phyloP scores from a whole-genome alignment of 108 stramenopile species.

The Skeletonema marinoi region DNA sequence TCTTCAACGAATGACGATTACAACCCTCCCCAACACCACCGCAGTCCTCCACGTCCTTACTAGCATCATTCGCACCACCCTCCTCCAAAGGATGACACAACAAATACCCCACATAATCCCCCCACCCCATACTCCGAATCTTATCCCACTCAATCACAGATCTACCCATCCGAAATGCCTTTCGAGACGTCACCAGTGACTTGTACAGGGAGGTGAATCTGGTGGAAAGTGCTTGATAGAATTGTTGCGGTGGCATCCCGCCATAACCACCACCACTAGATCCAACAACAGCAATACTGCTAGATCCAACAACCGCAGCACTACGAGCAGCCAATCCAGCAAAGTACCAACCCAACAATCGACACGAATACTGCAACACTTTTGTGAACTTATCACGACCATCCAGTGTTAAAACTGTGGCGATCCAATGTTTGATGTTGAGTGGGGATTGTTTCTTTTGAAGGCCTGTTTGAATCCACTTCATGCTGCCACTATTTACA shows the following conservation, averaged over 20 bases:
- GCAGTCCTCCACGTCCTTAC: background rate
- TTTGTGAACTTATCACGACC: conserved; percentile 88
- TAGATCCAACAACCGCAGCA: background rate
- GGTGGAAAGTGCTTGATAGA: conserved; percentile 18
- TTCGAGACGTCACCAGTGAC: conserved; percentile 60
- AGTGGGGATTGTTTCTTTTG: conserved; percentile 29
- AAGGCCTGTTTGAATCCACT: conserved; percentile 25
- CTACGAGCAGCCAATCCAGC: conserved; percentile 20
- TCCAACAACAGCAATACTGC: background rate
- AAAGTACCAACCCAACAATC: conserved; percentile 68
- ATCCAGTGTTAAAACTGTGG: conserved; percentile 72
- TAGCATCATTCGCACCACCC: background rate
- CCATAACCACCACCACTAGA: background rate
- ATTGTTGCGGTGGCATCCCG: background rate
- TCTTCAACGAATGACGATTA: background rate
- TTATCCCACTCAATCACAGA: conserved; percentile 72
- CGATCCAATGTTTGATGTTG: conserved; percentile 61
- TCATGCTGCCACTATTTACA: background rate
- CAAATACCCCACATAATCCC: conserved; percentile 36
- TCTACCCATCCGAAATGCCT: conserved; percentile 81
- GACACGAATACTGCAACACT: conserved; percentile 66
- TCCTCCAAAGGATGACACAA: conserved; percentile 38
- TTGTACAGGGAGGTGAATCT: conserved; percentile 60
- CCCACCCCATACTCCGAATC: conserved; percentile 57
- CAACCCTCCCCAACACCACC: background rate